A percentile compares a stretch with the other conserved stretches of the same genome.
These are phyloP conservation scores for Tetraselmis chui DNA, from an alignment of 139 green algal species.

Conservation along the genomic window DNA sequence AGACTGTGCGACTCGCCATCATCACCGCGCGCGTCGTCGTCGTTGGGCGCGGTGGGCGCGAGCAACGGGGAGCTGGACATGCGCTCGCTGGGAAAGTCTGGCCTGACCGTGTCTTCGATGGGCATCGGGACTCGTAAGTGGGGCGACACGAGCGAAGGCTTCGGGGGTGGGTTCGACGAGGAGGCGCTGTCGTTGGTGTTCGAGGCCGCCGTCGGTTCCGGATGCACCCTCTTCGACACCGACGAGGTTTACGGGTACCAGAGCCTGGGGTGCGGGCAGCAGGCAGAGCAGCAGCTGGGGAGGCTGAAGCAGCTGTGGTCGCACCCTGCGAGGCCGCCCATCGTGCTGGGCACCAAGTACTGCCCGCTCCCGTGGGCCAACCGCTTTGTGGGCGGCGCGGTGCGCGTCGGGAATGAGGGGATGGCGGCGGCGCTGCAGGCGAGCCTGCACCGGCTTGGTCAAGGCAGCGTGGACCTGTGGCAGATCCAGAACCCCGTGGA, in stretches of 20 bases:
- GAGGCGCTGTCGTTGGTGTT: slow-evolving; percentile 30
- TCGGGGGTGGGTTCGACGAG: slow-evolving; percentile 18
- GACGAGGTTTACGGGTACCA: slow-evolving; percentile 64
- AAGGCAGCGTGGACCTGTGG: slow-evolving; percentile 19
- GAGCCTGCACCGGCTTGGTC: slow-evolving; percentile 24
- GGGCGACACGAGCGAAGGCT: slow-evolving; percentile 33
- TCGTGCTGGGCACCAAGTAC: slow-evolving; percentile 35
- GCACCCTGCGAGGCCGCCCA: neutral
- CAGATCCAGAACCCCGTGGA: neutral
- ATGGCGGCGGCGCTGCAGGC: slow-evolving; percentile 24
- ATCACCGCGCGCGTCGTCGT: too few species aligned
- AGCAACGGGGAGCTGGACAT: neutral
- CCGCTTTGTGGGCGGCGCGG: slow-evolving; percentile 37
- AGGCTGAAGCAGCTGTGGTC: neutral
- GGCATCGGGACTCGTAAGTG: slow-evolving; percentile 31
- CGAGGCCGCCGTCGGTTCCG: slow-evolving; percentile 14
- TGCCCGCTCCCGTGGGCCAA: slow-evolving; percentile 63
- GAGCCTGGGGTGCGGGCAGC: slow-evolving; percentile 23
- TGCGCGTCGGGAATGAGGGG: slow-evolving; percentile 20
- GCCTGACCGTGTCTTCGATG: slow-evolving; percentile 16
- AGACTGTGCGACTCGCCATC: too few species aligned
- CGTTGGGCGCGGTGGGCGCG: too few species aligned
- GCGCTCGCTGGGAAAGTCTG: slow-evolving; percentile 9
- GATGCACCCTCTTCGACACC: slow-evolving; percentile 58
- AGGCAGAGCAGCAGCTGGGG: slow-evolving; percentile 38